Evolutionary conservation across 305 asterid genomes (phyloP).

Genomic region (Solanum hybrid): DNA sequence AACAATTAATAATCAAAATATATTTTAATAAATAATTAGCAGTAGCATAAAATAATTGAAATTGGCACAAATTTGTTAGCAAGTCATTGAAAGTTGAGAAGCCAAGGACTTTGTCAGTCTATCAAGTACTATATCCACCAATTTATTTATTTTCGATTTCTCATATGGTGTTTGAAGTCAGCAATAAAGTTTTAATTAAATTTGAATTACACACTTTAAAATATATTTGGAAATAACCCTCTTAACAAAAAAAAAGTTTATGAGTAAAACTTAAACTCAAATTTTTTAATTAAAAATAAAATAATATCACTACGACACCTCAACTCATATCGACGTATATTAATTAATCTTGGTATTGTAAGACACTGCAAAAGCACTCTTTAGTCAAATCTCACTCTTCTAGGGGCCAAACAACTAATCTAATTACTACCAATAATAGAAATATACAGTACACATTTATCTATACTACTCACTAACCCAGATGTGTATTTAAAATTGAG

Average conservation of each 20-base stretch:
- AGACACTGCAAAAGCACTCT: background rate
- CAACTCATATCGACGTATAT: rapidly evolving
- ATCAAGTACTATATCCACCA: background rate
- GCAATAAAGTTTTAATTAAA: too few relatives aligned
- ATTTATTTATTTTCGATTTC: background rate
- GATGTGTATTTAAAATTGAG: background rate
- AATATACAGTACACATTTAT: background rate
- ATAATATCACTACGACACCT: rapidly evolving
- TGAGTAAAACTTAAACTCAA: rapidly evolving
- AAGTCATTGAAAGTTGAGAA: background rate
- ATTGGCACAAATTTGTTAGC: background rate
- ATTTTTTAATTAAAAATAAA: too few relatives aligned
- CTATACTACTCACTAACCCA: background rate
- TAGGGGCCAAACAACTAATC: background rate
- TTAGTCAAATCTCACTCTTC: background rate
- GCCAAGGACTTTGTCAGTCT: background rate
- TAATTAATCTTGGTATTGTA: background rate
- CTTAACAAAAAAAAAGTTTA: rapidly evolving
- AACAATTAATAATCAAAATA: too few relatives aligned
- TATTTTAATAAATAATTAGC: too few relatives aligned
- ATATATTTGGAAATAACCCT: rapidly evolving
- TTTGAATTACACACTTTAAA: rapidly evolving
- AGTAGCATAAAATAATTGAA: too few relatives aligned
- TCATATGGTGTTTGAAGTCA: background rate
- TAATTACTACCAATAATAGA: background rate